Percentiles rank a stretch among this genome's conserved stretches.
These are phyloP conservation scores for Phytopythium helicoides DNA, from an alignment of 352 stramenopile genomes.

Conservation along the genomic window DNA sequence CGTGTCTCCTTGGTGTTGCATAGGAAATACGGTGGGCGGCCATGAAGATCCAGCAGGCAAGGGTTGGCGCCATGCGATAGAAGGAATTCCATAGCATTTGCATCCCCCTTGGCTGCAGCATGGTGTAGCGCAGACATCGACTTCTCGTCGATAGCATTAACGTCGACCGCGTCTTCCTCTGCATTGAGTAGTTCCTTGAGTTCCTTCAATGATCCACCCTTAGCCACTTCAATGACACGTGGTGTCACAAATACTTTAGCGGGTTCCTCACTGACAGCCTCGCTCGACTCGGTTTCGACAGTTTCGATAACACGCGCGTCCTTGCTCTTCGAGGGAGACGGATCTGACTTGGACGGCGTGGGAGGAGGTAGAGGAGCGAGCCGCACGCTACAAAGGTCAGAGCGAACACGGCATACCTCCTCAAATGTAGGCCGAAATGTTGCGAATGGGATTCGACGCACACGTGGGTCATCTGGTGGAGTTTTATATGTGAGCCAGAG, in stretches of 20 bases:
- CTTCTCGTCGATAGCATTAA: conserved; percentile 57
- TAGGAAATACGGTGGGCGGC: conserved; percentile 88
- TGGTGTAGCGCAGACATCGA: conserved; percentile 84
- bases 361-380: conserved; percentile 51
- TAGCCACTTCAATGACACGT: conserved; percentile 38
- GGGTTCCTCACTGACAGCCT: conserved; percentile 1
- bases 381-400: conserved; percentile 62
- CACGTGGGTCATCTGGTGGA: conserved; percentile 41
- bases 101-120: conserved; percentile 44
- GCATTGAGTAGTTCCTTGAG: conserved; percentile 42
- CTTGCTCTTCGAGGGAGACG: conserved; percentile 1
- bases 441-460: conserved; percentile 81
- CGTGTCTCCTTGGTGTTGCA: conserved; percentile 85
- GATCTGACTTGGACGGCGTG: conserved; percentile 3
- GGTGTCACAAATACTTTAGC: conserved; percentile 21
- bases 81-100: conserved; percentile 61
- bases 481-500: conserved; percentile 5
- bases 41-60: conserved; percentile 73
- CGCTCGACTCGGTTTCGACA: conserved; percentile 2
- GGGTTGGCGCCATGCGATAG: conserved; percentile 86
- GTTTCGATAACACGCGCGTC: conserved; percentile 9
- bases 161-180: conserved; percentile 18
- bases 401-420: conserved; percentile 75
- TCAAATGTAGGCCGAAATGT: conserved; percentile 87
- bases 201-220: conserved; percentile 25